Evolutionary conservation across 768 basidiomycete species (phyloP).

Genomic region (Pulveroboletus sp.): DNA sequence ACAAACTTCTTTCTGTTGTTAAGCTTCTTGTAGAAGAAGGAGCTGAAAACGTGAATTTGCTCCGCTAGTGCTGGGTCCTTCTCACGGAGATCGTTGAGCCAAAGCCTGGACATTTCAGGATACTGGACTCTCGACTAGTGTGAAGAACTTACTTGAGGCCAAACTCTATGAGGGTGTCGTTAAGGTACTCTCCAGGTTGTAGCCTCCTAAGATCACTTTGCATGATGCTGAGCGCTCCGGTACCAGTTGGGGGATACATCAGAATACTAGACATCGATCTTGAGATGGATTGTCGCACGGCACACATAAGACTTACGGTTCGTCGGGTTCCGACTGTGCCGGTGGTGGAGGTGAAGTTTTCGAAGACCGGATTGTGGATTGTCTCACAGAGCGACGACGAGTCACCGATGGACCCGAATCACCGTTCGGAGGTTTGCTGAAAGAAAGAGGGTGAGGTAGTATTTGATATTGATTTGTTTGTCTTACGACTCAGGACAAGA

Average conservation of each 20-base stretch:
- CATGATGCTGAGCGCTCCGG: conserved; percentile 78
- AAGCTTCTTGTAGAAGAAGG: conserved; percentile 97
- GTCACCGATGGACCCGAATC: conserved; percentile 4
- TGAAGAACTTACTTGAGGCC: conserved; percentile 71
- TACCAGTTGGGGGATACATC: conserved; percentile 64
- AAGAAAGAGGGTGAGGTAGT: not conserved
- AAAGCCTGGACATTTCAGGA: conserved; percentile 46
- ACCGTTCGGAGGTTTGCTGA: conserved; percentile 10
- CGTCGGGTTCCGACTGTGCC: conserved; percentile 47
- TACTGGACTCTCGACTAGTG: not conserved
- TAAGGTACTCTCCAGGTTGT: conserved; percentile 78
- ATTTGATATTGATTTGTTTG: not conserved
- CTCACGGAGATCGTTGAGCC: conserved; percentile 56
- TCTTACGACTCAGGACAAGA: conserved; percentile 16
- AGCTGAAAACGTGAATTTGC: conserved; percentile 87
- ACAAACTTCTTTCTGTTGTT: conserved; percentile 54
- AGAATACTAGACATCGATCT: conserved; percentile 49
- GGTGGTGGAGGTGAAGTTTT: conserved; percentile 18
- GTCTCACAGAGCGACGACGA: conserved; percentile 36
- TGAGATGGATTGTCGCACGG: conserved; percentile 1
- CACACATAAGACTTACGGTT: conserved; percentile 45
- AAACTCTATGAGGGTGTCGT: conserved; percentile 96
- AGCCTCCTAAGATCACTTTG: conserved; percentile 72
- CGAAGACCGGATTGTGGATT: conserved; percentile 22
- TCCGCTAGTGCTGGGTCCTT: conserved; percentile 58